Conservation (phyloP, 2,329 filamentous ascomycete species). For the Pyrenophora tritici-repentis region DNA sequence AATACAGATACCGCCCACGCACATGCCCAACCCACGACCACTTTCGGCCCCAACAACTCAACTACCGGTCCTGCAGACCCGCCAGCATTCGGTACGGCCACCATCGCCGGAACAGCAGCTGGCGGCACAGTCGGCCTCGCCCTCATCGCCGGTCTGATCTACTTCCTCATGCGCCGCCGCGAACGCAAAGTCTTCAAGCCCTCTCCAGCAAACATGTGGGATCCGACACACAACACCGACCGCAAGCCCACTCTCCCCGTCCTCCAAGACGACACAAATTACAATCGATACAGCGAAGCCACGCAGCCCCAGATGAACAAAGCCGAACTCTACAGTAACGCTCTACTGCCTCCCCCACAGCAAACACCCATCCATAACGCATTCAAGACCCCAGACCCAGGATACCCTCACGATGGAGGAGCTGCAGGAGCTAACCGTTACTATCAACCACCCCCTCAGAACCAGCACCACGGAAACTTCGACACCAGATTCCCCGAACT, state of each 20-base stretch:
- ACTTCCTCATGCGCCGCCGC: slow-evolving; percentile 20
- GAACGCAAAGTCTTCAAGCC: not conserved
- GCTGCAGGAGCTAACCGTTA: not conserved
- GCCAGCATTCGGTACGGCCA: slow-evolving; percentile 7
- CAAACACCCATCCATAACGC: not conserved
- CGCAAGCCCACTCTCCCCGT: not conserved
- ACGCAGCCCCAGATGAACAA: not conserved
- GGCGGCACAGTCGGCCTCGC: slow-evolving; percentile 17
- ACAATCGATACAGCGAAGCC: not conserved
- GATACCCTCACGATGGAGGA: not conserved
- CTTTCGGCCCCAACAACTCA: too few species aligned
- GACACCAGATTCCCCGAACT: not conserved
- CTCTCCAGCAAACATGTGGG: not conserved
- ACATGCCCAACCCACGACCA: too few species aligned
- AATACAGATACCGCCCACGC: too few species aligned
- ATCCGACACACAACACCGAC: not conserved
- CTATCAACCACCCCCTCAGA: not conserved
- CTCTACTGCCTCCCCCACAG: not conserved
- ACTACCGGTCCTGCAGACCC: too few species aligned
- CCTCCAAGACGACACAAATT: not conserved
- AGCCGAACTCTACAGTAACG: not conserved
- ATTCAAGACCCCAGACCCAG: not conserved
- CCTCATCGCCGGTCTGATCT: slow-evolving; percentile 9
- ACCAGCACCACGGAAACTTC: not conserved
- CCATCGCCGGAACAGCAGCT: slow-evolving; percentile 24